phyloP scores from a whole-genome alignment of 352 stramenopile genomes.

The Pythium scleroteichum region DNA sequence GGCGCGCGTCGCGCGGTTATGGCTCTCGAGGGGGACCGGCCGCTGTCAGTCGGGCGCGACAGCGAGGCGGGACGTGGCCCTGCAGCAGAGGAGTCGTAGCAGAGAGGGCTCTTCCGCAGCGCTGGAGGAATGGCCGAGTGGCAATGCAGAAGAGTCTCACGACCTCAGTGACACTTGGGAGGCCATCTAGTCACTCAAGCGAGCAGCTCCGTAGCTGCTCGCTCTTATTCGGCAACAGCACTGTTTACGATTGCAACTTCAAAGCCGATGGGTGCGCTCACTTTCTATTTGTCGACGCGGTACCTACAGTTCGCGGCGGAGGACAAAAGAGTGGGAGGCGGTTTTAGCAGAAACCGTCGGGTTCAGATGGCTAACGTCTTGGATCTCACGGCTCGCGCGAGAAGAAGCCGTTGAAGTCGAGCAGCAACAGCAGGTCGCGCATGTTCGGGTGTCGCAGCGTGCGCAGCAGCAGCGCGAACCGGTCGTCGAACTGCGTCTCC shows the following conservation, averaged over 20 bases:
- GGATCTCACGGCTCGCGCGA: constrained; percentile 8
- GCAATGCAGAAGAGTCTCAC: background rate
- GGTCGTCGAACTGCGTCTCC: constrained; percentile 51
- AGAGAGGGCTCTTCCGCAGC: too few species aligned
- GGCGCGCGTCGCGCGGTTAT: constrained; percentile 8
- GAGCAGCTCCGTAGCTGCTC: background rate
- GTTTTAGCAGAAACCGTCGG: constrained; percentile 1
- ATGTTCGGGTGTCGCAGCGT: constrained; percentile 63
- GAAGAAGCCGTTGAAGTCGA: constrained; percentile 78
- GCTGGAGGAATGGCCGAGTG: background rate
- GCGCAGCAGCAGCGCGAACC: constrained; percentile 65
- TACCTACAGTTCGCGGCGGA: too few species aligned
- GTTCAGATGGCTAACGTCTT: background rate
- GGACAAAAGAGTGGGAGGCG: background rate
- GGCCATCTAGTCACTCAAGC: constrained; percentile 3
- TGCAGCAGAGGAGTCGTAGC: too few species aligned
- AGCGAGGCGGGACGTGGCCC: constrained; percentile 1
- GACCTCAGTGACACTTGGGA: background rate
- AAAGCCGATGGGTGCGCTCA: background rate
- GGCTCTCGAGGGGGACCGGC: background rate
- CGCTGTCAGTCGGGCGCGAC: background rate
- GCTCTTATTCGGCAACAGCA: background rate
- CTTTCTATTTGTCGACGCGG: too few species aligned
- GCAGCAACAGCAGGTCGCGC: constrained; percentile 68
- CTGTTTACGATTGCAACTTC: background rate